phyloP scores from a whole-genome alignment of 1,284 basidiomycete genomes.

The Peniophora sp. region DNA sequence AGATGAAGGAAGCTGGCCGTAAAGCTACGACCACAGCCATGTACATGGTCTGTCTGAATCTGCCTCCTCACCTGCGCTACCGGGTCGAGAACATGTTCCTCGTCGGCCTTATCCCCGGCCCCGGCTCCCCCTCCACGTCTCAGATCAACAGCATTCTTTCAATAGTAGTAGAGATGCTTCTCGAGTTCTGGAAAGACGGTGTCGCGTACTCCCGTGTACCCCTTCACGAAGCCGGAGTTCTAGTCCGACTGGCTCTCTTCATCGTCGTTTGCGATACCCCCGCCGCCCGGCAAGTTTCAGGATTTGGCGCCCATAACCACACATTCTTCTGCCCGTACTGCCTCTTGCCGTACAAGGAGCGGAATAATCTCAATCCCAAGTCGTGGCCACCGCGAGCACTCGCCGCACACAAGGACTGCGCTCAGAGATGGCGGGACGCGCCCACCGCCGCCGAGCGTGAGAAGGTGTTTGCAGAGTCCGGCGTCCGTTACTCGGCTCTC shows the following conservation, averaged over 20 bases:
- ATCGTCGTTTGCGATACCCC: conserved; percentile 11
- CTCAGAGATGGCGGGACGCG: conserved; percentile 21
- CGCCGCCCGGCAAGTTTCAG: conserved; percentile 6
- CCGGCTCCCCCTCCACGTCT: conserved; percentile 8
- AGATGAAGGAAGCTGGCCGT: conserved; percentile 7
- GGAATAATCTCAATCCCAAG: conserved; percentile 7
- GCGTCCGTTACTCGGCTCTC: conserved; percentile 10
- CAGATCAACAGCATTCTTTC: conserved; percentile 15
- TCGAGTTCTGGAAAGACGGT: conserved; percentile 10
- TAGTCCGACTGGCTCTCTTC: conserved; percentile 11
- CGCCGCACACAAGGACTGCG: conserved; percentile 8
- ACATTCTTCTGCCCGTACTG: conserved; percentile 15
- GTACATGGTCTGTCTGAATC: conserved; percentile 12
- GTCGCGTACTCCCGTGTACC: conserved; percentile 8
- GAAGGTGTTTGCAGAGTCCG: conserved; percentile 4
- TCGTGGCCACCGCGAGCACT: conserved; percentile 3
- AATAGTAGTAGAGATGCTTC: conserved; percentile 14
- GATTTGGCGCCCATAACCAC: conserved; percentile 6
- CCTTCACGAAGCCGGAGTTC: not conserved
- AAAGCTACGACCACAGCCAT: conserved; percentile 3
- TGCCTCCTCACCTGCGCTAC: conserved; percentile 16
- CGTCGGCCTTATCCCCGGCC: conserved; percentile 14
- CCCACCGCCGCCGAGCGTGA: not conserved
- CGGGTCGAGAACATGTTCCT: conserved; percentile 18
- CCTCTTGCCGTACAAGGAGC: not conserved